phyloP scores from a whole-genome alignment of 768 basidiomycete species.

The Lentinus brumalis region DNA sequence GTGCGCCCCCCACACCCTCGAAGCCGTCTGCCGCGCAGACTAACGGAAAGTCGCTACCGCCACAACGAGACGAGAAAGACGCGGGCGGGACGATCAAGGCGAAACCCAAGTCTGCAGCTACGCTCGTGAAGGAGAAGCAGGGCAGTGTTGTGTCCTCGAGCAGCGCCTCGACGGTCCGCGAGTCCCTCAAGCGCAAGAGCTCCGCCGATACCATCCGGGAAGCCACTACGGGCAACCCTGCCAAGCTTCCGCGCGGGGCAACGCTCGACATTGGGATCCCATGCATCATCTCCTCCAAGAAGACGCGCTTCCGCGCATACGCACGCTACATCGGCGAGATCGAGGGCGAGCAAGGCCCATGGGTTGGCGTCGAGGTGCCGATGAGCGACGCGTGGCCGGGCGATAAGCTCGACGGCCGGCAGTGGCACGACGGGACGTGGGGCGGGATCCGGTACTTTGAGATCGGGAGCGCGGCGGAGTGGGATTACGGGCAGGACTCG shows the following conservation, averaged over 20 bases:
- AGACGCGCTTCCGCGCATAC: conserved; percentile 82
- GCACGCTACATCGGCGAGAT: conserved; percentile 90
- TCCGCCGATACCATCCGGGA: conserved; percentile 39
- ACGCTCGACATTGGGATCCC: conserved; percentile 87
- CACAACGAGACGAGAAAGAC: conserved; percentile 9
- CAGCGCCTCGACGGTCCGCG: conserved; percentile 31
- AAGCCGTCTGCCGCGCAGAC: conserved; percentile 4
- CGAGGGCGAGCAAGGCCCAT: conserved; percentile 76
- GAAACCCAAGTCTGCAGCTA: conserved; percentile 10
- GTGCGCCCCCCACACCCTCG: conserved; percentile 6
- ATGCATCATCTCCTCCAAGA: conserved; percentile 84
- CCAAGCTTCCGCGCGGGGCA: conserved; percentile 53
- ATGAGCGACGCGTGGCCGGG: conserved; percentile 57
- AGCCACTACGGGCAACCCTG: conserved; percentile 6
- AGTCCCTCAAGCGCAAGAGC: conserved; percentile 39
- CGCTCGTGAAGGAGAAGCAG: conserved; percentile 24
- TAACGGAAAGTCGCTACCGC: conserved; percentile 12
- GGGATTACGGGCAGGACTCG: conserved; percentile 58
- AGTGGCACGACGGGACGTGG: conserved; percentile 86
- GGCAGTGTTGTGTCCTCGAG: conserved; percentile 27
- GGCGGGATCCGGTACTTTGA: conserved; percentile 85
- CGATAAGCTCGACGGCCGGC: conserved; percentile 59
- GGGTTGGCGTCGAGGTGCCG: conserved; percentile 92
- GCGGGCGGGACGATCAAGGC: conserved; percentile 18
- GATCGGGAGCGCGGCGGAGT: conserved; percentile 62